Percentiles rank a stretch among this genome's conserved stretches.
These are phyloP conservation scores for Leonotis leonurus DNA, from an alignment of 257 asterid species.

Conservation along the genomic window DNA sequence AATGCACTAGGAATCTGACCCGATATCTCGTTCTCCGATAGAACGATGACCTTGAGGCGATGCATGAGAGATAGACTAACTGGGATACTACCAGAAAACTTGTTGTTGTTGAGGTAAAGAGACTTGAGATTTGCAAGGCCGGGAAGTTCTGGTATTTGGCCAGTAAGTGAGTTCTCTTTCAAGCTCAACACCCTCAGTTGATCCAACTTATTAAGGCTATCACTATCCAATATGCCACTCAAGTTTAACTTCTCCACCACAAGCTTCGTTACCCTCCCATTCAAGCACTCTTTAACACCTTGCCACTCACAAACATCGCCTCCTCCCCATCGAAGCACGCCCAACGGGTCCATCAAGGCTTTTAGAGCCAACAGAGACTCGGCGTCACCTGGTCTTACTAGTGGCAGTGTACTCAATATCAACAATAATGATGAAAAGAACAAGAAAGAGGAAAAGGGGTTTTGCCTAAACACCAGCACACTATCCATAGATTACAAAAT, in stretches of 20 bases:
- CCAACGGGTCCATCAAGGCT: conserved; percentile 50
- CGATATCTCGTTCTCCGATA: conserved; percentile 47
- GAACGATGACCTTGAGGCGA: conserved; percentile 58
- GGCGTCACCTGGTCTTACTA: conserved; percentile 49
- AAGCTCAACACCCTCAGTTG: conserved; percentile 80
- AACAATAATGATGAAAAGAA: conserved; percentile 17
- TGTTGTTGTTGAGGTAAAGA: conserved; percentile 58
- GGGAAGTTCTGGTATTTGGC: conserved; percentile 59
- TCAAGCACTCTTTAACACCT: conserved; percentile 71
- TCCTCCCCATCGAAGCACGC: conserved; percentile 52
- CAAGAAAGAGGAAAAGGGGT: conserved; percentile 3
- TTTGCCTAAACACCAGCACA: conserved; percentile 9
- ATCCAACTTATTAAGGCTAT: conserved; percentile 61
- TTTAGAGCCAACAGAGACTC: conserved; percentile 61
- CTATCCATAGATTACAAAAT: conserved; percentile 21
- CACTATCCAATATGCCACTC: conserved; percentile 55
- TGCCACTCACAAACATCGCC: conserved; percentile 57
- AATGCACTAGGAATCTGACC: conserved; percentile 58
- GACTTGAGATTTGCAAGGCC: conserved; percentile 72
- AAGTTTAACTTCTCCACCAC: conserved; percentile 63
- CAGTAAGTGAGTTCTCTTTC: conserved; percentile 61
- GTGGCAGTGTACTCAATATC: conserved; percentile 18
- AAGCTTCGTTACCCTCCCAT: conserved; percentile 73
- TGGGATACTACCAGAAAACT: conserved; percentile 61
- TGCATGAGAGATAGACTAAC: conserved; percentile 42